Conservation (phyloP, 345 rosid genomes). For the Geranium rotundifolium region DNA sequence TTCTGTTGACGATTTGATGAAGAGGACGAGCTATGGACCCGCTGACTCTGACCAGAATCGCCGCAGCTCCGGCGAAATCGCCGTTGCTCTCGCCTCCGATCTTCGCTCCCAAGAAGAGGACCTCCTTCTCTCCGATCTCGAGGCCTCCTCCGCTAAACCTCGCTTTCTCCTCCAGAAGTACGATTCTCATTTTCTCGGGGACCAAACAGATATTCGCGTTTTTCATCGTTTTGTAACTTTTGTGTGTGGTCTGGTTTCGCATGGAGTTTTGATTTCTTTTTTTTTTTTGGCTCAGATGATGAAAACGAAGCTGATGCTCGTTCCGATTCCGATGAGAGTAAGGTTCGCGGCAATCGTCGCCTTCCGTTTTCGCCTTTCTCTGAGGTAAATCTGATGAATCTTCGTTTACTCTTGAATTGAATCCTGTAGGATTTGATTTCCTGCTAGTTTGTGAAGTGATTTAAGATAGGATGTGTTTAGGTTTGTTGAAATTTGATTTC, state of each 20-base stretch:
- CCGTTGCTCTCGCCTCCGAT: constrained; percentile 40
- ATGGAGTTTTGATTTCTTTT: background rate
- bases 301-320: constrained; percentile 47
- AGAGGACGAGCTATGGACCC: background rate
- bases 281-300: constrained; percentile 25
- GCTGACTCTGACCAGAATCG: constrained; percentile 4
- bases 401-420: background rate
- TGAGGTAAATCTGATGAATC: constrained; percentile 19
- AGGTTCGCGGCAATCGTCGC: constrained; percentile 35
- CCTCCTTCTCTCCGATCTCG: constrained; percentile 28
- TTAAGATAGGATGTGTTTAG: background rate
- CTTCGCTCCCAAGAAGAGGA: constrained; percentile 43
- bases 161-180: constrained; percentile 57
- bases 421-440: background rate
- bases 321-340: constrained; percentile 37
- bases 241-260: background rate
- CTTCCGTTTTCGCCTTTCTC: constrained; percentile 30
- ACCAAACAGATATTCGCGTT: background rate
- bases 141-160: constrained; percentile 18
- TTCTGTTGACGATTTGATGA: background rate
- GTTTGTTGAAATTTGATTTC: background rate
- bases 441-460: background rate
- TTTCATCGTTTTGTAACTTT: background rate
- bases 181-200: background rate
- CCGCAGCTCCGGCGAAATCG: constrained; percentile 52